phyloP scores from a whole-genome alignment of 768 basidiomycete genomes.

The Gymnopilus junonius region DNA sequence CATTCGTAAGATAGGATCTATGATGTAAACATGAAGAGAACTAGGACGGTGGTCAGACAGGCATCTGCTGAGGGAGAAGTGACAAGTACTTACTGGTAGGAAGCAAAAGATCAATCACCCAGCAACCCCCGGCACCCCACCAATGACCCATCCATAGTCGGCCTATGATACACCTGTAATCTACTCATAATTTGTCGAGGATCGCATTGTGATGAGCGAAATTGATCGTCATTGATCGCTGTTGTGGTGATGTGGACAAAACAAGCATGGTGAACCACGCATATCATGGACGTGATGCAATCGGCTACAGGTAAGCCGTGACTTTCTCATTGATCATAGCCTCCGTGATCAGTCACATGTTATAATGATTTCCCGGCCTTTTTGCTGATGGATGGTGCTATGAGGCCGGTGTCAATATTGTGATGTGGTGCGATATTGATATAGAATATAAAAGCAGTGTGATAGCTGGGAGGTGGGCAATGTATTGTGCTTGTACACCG shows the following conservation, averaged over 20 bases:
- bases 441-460: too few relatives aligned
- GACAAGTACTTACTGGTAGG: background rate
- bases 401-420: too few relatives aligned
- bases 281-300: background rate
- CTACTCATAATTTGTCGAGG: background rate
- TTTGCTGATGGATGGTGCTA: conserved; percentile 22
- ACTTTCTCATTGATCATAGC: background rate
- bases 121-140: background rate
- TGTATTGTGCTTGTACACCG: too few relatives aligned
- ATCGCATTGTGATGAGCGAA: background rate
- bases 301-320: background rate
- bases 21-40: background rate
- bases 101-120: background rate
- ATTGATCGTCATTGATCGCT: background rate
- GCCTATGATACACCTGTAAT: background rate
- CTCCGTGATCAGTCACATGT: conserved; percentile 5
- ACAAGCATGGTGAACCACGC: background rate
- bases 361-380: conserved; percentile 6
- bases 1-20: background rate
- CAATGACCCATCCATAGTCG: background rate
- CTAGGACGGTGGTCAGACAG: background rate
- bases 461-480: too few relatives aligned
- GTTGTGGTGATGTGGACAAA: background rate
- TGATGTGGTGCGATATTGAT: too few relatives aligned
- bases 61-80: background rate